phyloP scores from a whole-genome alignment of 2,329 filamentous ascomycete genomes.

The Aphanocladium album region DNA sequence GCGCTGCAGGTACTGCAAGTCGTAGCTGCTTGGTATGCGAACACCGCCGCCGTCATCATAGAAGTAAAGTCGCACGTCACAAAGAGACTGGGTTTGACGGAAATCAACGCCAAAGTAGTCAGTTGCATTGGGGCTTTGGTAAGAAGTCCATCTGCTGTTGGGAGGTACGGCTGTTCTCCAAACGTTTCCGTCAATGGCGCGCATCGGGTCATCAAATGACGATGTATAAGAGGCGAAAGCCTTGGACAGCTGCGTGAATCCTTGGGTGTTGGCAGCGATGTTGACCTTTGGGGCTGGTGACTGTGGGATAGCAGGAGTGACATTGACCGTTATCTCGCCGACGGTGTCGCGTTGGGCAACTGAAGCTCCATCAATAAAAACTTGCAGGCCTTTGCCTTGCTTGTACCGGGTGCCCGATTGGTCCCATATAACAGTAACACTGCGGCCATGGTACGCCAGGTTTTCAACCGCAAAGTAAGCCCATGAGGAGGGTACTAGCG shows the following conservation, averaged over 20 bases:
- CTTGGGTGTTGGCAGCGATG: conserved; percentile 36
- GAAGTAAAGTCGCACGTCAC: conserved; percentile 29
- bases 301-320: conserved; percentile 15
- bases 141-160: conserved; percentile 35
- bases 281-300: conserved; percentile 22
- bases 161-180: conserved; percentile 34
- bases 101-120: conserved; percentile 21
- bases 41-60: conserved; percentile 29
- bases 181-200: conserved; percentile 37
- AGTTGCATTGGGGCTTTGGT: conserved; percentile 26
- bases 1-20: conserved; percentile 15
- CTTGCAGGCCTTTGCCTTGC: conserved; percentile 28
- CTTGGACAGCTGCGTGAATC: conserved; percentile 25
- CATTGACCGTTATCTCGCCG: conserved; percentile 14
- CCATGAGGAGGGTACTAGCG: conserved; percentile 33
- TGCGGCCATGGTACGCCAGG: conserved; percentile 37
- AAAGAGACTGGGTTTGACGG: conserved; percentile 22
- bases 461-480: conserved; percentile 39
- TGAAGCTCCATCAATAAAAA: conserved; percentile 31
- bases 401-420: conserved; percentile 32
- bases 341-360: conserved; percentile 16
- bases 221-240: conserved; percentile 30
- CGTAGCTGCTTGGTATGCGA: conserved; percentile 13
- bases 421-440: conserved; percentile 37
- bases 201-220: conserved; percentile 27